Evolutionary conservation across 345 rosid species (phyloP).

Genomic region (Nasturtium officinale): DNA sequence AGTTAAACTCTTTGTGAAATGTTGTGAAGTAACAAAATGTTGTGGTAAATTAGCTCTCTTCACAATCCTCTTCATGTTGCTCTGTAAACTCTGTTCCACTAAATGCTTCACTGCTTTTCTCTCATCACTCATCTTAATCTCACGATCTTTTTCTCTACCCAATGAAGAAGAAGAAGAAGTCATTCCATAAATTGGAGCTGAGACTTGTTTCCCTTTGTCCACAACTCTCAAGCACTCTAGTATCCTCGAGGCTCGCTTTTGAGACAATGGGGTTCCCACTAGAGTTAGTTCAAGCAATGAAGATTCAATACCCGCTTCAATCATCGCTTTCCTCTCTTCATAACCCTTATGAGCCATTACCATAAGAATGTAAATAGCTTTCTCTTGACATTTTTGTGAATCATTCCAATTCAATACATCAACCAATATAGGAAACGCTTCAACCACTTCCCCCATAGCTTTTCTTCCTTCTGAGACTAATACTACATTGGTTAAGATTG

Average conservation of each 20-base stretch:
- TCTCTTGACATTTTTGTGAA: constrained; percentile 87
- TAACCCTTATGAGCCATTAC: constrained; percentile 87
- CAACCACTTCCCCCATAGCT: constrained; percentile 53
- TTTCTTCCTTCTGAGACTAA: constrained; percentile 75
- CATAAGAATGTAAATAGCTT: constrained; percentile 79
- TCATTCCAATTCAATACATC: constrained; percentile 90
- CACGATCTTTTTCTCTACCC: constrained; percentile 47
- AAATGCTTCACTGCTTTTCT: constrained; percentile 84
- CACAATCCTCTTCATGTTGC: constrained; percentile 87
- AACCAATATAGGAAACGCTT: constrained; percentile 68
- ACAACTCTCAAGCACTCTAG: constrained; percentile 66
- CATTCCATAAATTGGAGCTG: constrained; percentile 75
- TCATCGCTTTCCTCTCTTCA: constrained; percentile 77
- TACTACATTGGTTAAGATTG: constrained; percentile 73
- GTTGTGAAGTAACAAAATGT: constrained; percentile 81
- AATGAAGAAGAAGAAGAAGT: constrained; percentile 52
- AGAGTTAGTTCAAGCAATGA: constrained; percentile 85
- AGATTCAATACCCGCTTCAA: constrained; percentile 80
- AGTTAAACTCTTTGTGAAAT: constrained; percentile 86
- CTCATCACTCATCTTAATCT: constrained; percentile 74
- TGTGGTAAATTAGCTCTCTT: constrained; percentile 91
- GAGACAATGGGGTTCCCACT: constrained; percentile 73
- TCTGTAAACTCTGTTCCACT: constrained; percentile 91
- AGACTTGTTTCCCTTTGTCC: constrained; percentile 88
- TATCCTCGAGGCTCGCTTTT: constrained; percentile 91